Evolutionary conservation across 1,139 yeast genomes (phyloP), one percentile per base, ranked within the genome.

Genomic region (Candida buenavistaensis): DNA sequence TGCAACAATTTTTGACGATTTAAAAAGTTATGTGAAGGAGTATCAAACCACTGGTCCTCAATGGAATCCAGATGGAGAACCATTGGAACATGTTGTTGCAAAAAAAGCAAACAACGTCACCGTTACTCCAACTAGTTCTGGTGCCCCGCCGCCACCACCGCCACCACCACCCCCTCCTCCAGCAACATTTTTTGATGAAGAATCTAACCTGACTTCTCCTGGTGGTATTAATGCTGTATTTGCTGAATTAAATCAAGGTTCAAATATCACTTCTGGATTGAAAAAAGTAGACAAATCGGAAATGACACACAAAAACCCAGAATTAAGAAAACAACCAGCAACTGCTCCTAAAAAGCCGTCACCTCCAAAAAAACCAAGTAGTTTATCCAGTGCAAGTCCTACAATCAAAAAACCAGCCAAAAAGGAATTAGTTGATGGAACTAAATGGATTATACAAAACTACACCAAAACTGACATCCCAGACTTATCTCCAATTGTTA

Each of bases 291-390:
- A 89, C 48, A 86, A 80, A 63, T 83, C 95, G 13, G 86, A 89
- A 63, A 88, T 87, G 94, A 88, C 96, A 21, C 97, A 89, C 62
- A 90, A 89, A 64, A 89, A 89, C 60, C 97, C 97, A 4, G 82
- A 72, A 28, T 68, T 88, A 49, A 82, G 95, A 54, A 72, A 75
- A 49, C 77, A 75, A 47, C 63, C 72, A 14, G 79, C 81, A 3
- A 61, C 68, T 4, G 82, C 80, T 23, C 94, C 95, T 34, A 85
- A 82, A 67, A 87, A 87, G 57, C 96, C 96, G 27, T 22, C 33
- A 19, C 35, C 81, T 23, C 94, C 95, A 35, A 85, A 82, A 68
- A 87, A 87, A 55, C 95, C 96, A 27, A 62, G 78, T 4, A 68
- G 75, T 32, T 62, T 80, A 40, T 66, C 80, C 3, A 33, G 48